phyloP scores from a whole-genome alignment of 768 basidiomycete genomes.

The Mycena polygramma region DNA sequence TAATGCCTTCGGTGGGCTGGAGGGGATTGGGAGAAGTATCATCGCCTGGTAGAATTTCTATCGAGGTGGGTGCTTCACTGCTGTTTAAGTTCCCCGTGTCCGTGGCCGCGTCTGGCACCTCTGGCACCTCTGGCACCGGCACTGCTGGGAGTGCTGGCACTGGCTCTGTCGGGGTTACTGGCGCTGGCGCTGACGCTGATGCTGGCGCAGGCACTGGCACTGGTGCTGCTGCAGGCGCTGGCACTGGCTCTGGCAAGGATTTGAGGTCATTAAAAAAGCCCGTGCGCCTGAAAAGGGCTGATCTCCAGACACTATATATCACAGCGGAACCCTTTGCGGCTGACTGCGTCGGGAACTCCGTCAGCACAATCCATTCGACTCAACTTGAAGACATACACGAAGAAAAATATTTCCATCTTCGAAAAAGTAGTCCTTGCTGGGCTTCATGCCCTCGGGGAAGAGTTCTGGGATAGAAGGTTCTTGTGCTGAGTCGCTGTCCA shows the following conservation, averaged over 20 bases:
- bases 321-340: background rate
- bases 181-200: too few relatives aligned
- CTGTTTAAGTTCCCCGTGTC: too few relatives aligned
- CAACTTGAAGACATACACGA: background rate
- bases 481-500: background rate
- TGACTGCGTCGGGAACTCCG: background rate
- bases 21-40: too few relatives aligned
- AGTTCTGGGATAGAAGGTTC: background rate
- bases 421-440: background rate
- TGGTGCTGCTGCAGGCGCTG: too few relatives aligned
- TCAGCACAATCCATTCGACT: background rate
- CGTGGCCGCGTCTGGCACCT: too few relatives aligned
- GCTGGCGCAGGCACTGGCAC: too few relatives aligned
- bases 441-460: background rate
- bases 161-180: too few relatives aligned
- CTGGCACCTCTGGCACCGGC: too few relatives aligned
- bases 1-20: too few relatives aligned
- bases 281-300: background rate
- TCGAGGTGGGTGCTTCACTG: too few relatives aligned
- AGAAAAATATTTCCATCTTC: background rate
- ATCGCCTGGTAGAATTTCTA: too few relatives aligned
- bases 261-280: background rate
- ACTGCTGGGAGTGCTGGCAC: too few relatives aligned
- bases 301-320: background rate
- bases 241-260: background rate